A percentile compares a stretch with the other conserved stretches of the same genome.
phyloP scores from a whole-genome alignment of 352 stramenopile species.

The Elongisporangium anandrum region DNA sequence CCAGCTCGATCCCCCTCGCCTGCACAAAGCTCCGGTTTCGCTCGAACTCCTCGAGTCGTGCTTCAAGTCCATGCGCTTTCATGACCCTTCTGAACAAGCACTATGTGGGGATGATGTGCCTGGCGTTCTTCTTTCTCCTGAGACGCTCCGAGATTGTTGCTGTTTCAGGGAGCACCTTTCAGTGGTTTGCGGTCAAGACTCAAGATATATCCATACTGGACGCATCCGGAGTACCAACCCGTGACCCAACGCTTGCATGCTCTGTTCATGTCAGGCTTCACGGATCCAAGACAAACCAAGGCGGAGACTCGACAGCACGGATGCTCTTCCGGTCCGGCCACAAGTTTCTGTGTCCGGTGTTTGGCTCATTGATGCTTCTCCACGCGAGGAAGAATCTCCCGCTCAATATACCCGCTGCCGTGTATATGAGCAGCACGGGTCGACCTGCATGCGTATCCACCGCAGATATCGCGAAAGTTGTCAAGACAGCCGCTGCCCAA shows the following conservation, averaged over 20 bases:
- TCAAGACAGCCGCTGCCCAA: neutral
- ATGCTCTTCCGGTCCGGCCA: conserved; percentile 6
- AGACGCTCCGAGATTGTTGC: conserved; percentile 6
- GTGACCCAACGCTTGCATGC: neutral
- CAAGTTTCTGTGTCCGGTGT: conserved; percentile 7
- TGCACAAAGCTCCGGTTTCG: conserved; percentile 5
- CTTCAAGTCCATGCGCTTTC: conserved; percentile 1
- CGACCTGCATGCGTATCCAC: neutral
- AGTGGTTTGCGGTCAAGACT: conserved; percentile 11
- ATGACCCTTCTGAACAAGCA: neutral
- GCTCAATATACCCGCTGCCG: neutral
- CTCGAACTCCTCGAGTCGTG: conserved; percentile 4
- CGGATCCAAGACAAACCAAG: conserved; percentile 5
- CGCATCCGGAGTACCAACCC: neutral
- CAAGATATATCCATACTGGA: conserved; percentile 6
- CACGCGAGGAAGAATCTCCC: neutral
- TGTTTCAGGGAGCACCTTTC: conserved; percentile 2
- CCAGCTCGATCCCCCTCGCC: no score
- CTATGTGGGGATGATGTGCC: conserved; percentile 4
- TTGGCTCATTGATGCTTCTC: conserved; percentile 5
- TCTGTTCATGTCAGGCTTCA: neutral
- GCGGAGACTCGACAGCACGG: conserved; percentile 1
- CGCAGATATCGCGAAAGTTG: neutral
- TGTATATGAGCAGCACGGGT: neutral
- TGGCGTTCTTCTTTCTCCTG: conserved; percentile 7